Percentiles rank a stretch among this genome's conserved stretches.
Evolutionary conservation across 2,329 filamentous ascomycete species (phyloP).

Genomic region (Juglanconis sp.): DNA sequence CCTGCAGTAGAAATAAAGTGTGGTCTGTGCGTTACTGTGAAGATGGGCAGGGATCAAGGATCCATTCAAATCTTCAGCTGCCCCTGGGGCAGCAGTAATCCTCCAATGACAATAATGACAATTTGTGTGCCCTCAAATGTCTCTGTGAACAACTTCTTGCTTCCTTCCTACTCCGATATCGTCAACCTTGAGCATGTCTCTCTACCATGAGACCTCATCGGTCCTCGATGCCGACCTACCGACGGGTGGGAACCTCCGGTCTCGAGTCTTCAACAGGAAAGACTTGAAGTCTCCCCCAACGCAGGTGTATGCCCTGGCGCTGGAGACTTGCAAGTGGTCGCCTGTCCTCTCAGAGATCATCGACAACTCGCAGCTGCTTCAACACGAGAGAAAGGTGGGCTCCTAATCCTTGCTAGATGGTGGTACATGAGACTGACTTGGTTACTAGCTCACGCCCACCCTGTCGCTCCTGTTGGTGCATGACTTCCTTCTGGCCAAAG

Average conservation of each 20-base stretch:
- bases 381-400: constrained; percentile 78
- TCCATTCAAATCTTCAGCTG: too few relatives aligned
- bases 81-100: too few relatives aligned
- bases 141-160: too few relatives aligned
- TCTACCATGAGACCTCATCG: constrained; percentile 87
- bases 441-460: constrained; percentile 68
- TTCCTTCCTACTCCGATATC: neutral
- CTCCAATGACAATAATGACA: too few relatives aligned
- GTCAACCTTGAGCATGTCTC: constrained; percentile 64
- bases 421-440: constrained; percentile 24
- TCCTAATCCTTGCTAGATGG: neutral
- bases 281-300: constrained; percentile 72
- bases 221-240: constrained; percentile 63
- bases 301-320: constrained; percentile 82
- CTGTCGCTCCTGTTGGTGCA: constrained; percentile 81
- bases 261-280: constrained; percentile 74
- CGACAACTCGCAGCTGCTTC: constrained; percentile 71
- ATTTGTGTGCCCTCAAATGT: too few relatives aligned
- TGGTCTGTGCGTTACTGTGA: too few relatives aligned
- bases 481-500: constrained; percentile 78
- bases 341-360: constrained; percentile 82
- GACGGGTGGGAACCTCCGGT: constrained; percentile 82
- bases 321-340: constrained; percentile 91
- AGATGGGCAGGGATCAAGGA: too few relatives aligned
- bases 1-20: too few relatives aligned